These are phyloP conservation scores for Colletotrichum sp. DNA, from an alignment of 2,329 filamentous ascomycete genomes.

Conservation along the genomic window DNA sequence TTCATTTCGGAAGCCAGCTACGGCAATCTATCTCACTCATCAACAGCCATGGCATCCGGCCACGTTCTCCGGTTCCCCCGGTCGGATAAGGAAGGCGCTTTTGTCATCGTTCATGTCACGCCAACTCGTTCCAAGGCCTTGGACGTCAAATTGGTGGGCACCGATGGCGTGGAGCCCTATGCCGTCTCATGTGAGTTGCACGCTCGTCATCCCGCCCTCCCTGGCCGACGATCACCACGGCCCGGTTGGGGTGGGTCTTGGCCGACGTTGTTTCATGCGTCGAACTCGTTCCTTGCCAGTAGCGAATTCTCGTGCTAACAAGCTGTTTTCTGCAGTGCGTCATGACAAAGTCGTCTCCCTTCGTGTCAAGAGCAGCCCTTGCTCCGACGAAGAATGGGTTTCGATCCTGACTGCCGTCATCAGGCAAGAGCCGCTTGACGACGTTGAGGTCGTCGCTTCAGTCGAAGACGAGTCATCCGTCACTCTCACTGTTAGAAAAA, in stretches of 20 bases:
- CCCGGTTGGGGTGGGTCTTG: conserved; percentile 14
- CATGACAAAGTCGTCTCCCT: conserved; percentile 59
- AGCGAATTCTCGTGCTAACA: conserved; percentile 1
- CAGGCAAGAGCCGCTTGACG: conserved; percentile 52
- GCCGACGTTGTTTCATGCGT: conserved; percentile 24
- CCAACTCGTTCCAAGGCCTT: conserved; percentile 54
- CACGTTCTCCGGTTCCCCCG: conserved; percentile 63
- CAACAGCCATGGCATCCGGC: conserved; percentile 8
- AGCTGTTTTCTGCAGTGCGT: conserved; percentile 19
- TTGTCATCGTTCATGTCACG: conserved; percentile 66
- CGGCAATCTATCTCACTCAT: neutral
- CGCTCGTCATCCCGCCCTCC: conserved; percentile 12
- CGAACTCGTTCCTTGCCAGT: conserved; percentile 1
- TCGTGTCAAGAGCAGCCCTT: conserved; percentile 57
- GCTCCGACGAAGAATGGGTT: conserved; percentile 70
- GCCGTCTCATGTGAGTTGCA: conserved; percentile 57
- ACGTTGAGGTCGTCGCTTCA: conserved; percentile 65
- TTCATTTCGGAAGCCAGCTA: neutral
- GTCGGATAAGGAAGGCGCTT: conserved; percentile 54
- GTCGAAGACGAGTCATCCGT: conserved; percentile 58
- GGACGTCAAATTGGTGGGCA: conserved; percentile 71
- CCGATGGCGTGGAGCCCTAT: conserved; percentile 69
- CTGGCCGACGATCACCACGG: conserved; percentile 17
- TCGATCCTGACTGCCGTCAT: conserved; percentile 62
- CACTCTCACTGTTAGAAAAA: conserved; percentile 68